Percentiles rank a stretch among this genome's conserved stretches.
phyloP scores from a whole-genome alignment of 495 filamentous ascomycete genomes.

The Sporormia fimetaria region DNA sequence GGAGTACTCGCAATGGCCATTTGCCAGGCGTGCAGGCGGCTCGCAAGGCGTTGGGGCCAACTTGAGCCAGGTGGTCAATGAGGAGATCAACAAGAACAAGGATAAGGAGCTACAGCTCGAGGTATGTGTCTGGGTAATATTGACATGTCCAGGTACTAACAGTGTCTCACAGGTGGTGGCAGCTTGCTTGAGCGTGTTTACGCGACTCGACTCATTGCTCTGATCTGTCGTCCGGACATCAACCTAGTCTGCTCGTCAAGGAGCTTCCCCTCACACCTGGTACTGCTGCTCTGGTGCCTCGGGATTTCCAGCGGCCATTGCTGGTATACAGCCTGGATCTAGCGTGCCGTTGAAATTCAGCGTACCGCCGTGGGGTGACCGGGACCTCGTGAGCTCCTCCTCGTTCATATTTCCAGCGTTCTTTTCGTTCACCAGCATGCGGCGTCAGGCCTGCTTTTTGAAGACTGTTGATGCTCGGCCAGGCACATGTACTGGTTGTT shows the following conservation, averaged over 20 bases:
- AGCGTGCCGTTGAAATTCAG: no score
- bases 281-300: no score
- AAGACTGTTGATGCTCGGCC: background rate
- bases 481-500: background rate
- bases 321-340: no score
- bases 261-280: no score
- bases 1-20: slow-evolving; percentile 95
- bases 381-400: no score
- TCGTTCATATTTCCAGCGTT: slow-evolving; percentile 17
- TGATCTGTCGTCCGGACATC: slow-evolving; percentile 35
- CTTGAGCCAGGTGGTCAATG: slow-evolving; percentile 72
- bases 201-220: slow-evolving; percentile 85
- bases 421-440: background rate
- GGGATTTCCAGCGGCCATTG: no score
- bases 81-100: slow-evolving; percentile 73
- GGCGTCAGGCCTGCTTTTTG: slow-evolving; percentile 15
- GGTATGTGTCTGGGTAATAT: slow-evolving; percentile 38
- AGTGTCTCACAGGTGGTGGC: slow-evolving; percentile 56
- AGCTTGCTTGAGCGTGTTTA: slow-evolving; percentile 93
- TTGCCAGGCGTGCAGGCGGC: slow-evolving; percentile 64
- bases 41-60: slow-evolving; percentile 83
- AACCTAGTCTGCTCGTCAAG: no score
- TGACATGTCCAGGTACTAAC: slow-evolving; percentile 6
- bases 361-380: no score
- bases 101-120: slow-evolving; percentile 94